phyloP scores from a whole-genome alignment of 2,329 filamentous ascomycete genomes.

The Chaetomium sp. region DNA sequence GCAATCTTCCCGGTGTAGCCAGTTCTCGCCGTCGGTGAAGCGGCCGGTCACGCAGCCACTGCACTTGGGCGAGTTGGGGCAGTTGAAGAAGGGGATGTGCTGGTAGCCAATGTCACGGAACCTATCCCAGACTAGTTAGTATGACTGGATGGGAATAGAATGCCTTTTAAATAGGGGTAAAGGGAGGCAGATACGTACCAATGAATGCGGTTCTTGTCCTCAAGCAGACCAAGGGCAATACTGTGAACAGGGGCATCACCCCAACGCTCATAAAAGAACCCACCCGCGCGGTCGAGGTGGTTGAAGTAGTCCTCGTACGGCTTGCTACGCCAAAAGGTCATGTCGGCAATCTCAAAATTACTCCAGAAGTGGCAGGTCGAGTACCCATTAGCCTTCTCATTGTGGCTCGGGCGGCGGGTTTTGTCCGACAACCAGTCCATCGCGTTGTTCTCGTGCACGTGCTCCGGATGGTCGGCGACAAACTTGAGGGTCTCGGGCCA shows the following conservation, averaged over 20 bases:
- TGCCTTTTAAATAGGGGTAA: too few relatives aligned
- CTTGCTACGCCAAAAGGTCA: slow-evolving; percentile 87
- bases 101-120: slow-evolving; percentile 99
- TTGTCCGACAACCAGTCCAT: slow-evolving; percentile 82
- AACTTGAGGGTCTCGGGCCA: slow-evolving; percentile 98
- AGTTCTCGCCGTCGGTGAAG: slow-evolving; percentile 82
- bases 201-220: slow-evolving; percentile 83
- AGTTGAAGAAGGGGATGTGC: slow-evolving; percentile 98
- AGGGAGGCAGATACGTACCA: slow-evolving; percentile 53
- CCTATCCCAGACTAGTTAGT: slow-evolving; percentile 43
- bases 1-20: slow-evolving; percentile 85
- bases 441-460: slow-evolving; percentile 77
- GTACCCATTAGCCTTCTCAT: slow-evolving; percentile 78
- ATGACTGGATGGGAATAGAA: neutral
- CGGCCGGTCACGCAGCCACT: slow-evolving; percentile 78
- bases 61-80: slow-evolving; percentile 93
- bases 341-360: slow-evolving; percentile 94
- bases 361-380: slow-evolving; percentile 99
- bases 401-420: slow-evolving; percentile 69
- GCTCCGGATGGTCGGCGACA: slow-evolving; percentile 73
- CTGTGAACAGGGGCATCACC: slow-evolving; percentile 96
- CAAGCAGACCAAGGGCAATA: slow-evolving; percentile 85
- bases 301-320: slow-evolving; percentile 94
- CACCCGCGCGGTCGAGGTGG: slow-evolving; percentile 85
- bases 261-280: slow-evolving; percentile 99